A percentile compares a stretch with the other conserved stretches of the same genome.
Conservation (phyloP, 768 basidiomycete species). For the Russula lepida region DNA sequence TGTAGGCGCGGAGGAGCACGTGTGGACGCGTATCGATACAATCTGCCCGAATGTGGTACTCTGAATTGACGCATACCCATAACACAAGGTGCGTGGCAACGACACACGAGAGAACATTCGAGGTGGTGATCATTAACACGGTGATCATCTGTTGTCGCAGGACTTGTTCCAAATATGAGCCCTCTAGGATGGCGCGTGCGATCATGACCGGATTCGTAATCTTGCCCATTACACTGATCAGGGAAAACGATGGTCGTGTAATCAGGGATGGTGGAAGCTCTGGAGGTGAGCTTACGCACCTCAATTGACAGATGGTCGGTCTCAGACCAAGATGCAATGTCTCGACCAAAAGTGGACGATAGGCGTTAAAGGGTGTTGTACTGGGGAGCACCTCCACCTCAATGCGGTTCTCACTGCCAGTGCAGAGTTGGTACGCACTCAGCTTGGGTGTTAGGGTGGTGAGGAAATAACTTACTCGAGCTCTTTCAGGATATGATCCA, state of each 20-base stretch:
- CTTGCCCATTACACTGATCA: slow-evolving; percentile 56
- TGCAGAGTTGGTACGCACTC: too few species aligned
- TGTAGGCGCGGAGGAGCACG: not conserved
- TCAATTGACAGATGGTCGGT: slow-evolving; percentile 83
- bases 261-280: not conserved
- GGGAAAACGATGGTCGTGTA: not conserved
- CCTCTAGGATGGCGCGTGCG: slow-evolving; percentile 86
- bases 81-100: slow-evolving; percentile 54
- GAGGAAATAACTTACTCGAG: slow-evolving; percentile 43
- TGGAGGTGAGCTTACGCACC: slow-evolving; percentile 34
- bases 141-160: slow-evolving; percentile 87
- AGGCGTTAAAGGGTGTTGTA: slow-evolving; percentile 76
- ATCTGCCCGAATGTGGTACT: slow-evolving; percentile 57
- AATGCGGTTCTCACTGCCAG: slow-evolving; percentile 65
- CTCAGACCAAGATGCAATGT: slow-evolving; percentile 73
- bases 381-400: slow-evolving; percentile 82
- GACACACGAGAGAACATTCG: slow-evolving; percentile 63
- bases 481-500: slow-evolving; percentile 67
- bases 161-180: slow-evolving; percentile 76
- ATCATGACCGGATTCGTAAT: slow-evolving; percentile 87
- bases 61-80: slow-evolving; percentile 53
- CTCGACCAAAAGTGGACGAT: slow-evolving; percentile 66
- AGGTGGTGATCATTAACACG: slow-evolving; percentile 87
- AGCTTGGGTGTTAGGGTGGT: not conserved
- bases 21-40: slow-evolving; percentile 39